A percentile compares a stretch with the other conserved stretches of the same genome.
phyloP scores from a whole-genome alignment of 768 basidiomycete genomes.

The Agaricus subrufescens region DNA sequence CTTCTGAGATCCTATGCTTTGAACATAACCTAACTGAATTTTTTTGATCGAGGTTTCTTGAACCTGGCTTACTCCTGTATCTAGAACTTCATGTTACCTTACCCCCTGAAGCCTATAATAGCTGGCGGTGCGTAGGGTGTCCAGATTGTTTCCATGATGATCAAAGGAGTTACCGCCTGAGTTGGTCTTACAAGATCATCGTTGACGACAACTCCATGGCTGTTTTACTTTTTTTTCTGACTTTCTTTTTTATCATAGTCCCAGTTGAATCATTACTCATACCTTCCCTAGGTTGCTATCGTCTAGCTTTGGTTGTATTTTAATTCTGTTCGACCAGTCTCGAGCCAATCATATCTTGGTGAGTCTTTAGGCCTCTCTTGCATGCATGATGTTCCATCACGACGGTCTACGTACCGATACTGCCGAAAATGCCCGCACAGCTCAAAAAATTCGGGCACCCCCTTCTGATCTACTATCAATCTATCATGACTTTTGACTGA shows the following conservation, averaged over 20 bases:
- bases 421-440: conserved; percentile 95
- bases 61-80: neutral
- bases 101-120: neutral
- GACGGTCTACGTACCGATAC: conserved; percentile 85
- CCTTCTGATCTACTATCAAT: conserved; percentile 47
- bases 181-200: conserved; percentile 30
- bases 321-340: neutral
- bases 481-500: conserved; percentile 13
- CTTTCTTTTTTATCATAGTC: conserved; percentile 5
- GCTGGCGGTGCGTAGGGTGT: conserved; percentile 27
- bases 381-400: conserved; percentile 72
- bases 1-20: conserved; percentile 60
- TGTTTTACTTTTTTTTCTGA: conserved; percentile 71
- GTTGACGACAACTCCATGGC: conserved; percentile 79
- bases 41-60: neutral
- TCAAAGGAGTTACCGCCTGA: conserved; percentile 89
- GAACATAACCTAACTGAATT: conserved; percentile 57
- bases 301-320: neutral
- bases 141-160: conserved; percentile 40
- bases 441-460: conserved; percentile 80
- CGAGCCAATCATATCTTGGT: conserved; percentile 14
- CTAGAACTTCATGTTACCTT: neutral
- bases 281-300: neutral
- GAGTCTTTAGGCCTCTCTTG: conserved; percentile 19
- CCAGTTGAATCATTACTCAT: neutral